Conservation (phyloP, 2,329 filamentous ascomycete species). For the Alternaria postmessia region DNA sequence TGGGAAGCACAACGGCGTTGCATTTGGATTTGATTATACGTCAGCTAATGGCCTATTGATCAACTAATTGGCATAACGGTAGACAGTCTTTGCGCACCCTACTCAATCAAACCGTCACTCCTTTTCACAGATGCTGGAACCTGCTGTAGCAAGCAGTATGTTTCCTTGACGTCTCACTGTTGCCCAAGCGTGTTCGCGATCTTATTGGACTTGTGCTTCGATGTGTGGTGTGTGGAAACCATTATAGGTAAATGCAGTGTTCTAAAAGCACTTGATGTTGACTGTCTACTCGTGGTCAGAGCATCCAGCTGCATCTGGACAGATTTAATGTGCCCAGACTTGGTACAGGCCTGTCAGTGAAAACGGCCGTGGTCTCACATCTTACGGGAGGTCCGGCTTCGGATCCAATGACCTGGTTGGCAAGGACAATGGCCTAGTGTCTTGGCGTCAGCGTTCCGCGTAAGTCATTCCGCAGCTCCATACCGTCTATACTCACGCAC, state of each 20-base stretch:
- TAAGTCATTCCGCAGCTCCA: background rate
- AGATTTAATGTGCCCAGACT: no score
- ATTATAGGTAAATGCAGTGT: background rate
- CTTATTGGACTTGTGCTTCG: no score
- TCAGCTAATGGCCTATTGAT: background rate
- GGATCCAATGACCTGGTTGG: background rate
- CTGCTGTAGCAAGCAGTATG: background rate
- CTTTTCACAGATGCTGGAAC: background rate
- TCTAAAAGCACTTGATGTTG: background rate
- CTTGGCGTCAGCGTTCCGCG: conserved; percentile 6
- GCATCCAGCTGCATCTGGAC: background rate
- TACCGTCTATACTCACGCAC: background rate
- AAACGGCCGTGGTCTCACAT: background rate
- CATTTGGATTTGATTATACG: conserved; percentile 1
- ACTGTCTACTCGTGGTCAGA: background rate
- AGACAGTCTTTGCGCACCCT: conserved; percentile 1
- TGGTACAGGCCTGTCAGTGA: background rate
- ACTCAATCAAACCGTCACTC: conserved; percentile 2
- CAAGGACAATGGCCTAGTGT: background rate
- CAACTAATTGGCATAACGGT: background rate
- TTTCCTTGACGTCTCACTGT: no score
- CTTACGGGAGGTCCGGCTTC: background rate
- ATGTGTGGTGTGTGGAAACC: no score
- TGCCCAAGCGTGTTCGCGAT: no score
- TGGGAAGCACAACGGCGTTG: conserved; percentile 22